Conservation (phyloP, 2,329 filamentous ascomycete genomes). For the Xylariaceae sp. region DNA sequence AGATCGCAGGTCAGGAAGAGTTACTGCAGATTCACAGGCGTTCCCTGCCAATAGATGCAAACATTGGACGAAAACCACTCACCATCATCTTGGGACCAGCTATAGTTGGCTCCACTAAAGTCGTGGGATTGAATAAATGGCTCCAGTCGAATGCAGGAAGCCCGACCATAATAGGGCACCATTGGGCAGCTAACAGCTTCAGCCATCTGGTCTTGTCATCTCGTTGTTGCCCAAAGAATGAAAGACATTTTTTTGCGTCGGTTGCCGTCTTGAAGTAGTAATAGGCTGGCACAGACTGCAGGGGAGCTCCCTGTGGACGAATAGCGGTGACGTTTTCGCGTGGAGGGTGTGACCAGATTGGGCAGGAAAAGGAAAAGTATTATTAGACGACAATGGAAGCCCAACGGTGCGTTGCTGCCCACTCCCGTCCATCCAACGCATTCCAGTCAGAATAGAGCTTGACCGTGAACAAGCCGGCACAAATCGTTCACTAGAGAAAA, state of each 20-base stretch:
- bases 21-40: conserved; percentile 23
- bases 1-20: conserved; percentile 20
- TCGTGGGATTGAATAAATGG: conserved; percentile 14
- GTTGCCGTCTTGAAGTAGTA: conserved; percentile 18
- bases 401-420: conserved; percentile 32
- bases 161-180: conserved; percentile 30
- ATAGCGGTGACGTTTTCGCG: conserved; percentile 35
- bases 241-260: conserved; percentile 1
- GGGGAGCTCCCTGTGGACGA: conserved; percentile 30
- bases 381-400: conserved; percentile 25
- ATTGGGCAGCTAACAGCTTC: conserved; percentile 28
- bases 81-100: conserved; percentile 20
- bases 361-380: conserved; percentile 28
- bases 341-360: conserved; percentile 35
- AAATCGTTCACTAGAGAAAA: neutral
- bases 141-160: conserved; percentile 21
- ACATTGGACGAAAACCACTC: conserved; percentile 11
- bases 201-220: conserved; percentile 10
- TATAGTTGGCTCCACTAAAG: conserved; percentile 13
- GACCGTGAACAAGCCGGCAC: neutral
- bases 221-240: conserved; percentile 27
- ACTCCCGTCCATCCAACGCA: conserved; percentile 11
- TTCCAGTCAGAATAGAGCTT: neutral
- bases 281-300: conserved; percentile 33
- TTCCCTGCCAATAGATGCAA: conserved; percentile 26